Percentiles rank a stretch among this genome's conserved stretches.
phyloP scores from a whole-genome alignment of 257 asterid genomes.

The Ligustrum vulgare region DNA sequence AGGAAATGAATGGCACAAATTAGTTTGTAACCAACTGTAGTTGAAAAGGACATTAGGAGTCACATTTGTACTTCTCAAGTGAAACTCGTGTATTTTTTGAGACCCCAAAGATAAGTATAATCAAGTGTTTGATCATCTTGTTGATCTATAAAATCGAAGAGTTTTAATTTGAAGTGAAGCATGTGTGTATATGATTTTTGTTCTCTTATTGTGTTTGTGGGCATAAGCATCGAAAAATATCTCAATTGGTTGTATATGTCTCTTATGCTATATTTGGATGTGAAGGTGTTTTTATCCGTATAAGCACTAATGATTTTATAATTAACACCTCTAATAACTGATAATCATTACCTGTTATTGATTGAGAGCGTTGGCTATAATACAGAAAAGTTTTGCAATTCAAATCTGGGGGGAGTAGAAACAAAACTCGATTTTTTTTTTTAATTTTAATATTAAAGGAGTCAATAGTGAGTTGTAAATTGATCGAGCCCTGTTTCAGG shows the following conservation, averaged over 20 bases:
- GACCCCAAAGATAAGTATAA: neutral
- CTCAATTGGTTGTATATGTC: neutral
- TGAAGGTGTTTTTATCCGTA: neutral
- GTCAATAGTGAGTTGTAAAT: slow-evolving; percentile 5
- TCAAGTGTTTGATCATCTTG: neutral
- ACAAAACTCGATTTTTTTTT: neutral
- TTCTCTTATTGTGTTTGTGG: no score
- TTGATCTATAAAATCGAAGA: neutral
- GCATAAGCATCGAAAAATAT: neutral
- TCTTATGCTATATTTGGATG: neutral
- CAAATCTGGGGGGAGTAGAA: neutral
- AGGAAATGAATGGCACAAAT: neutral
- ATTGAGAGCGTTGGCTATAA: neutral
- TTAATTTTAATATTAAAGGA: neutral
- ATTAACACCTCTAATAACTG: neutral
- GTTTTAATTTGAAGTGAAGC: neutral
- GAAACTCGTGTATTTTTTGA: neutral
- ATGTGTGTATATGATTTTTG: no score
- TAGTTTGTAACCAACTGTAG: neutral
- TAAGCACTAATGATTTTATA: neutral
- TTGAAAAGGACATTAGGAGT: neutral
- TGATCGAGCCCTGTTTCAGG: neutral
- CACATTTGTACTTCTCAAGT: neutral
- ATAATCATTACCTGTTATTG: neutral
- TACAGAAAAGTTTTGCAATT: neutral